Conservation (phyloP, 495 filamentous ascomycete genomes). For the Penicillium manginii region DNA sequence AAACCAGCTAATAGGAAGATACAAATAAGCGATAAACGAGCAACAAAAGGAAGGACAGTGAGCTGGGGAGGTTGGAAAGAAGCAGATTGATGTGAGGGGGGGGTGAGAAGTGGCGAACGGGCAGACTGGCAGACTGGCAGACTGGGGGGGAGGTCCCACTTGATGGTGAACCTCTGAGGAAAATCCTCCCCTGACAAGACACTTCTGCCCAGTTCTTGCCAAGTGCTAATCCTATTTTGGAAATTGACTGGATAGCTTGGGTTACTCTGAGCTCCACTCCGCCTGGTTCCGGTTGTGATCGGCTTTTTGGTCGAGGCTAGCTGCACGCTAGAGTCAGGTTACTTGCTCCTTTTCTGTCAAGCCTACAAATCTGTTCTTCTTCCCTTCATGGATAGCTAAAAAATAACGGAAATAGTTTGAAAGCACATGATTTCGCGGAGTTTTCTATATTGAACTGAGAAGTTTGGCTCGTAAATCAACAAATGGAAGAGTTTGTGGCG, state of each 20-base stretch:
- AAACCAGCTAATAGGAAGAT: constrained; percentile 3
- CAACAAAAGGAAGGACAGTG: constrained; percentile 10
- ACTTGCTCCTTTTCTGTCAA: not conserved
- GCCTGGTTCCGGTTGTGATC: constrained; percentile 17
- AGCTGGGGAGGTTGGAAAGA: constrained; percentile 24
- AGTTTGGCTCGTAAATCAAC: too few species aligned
- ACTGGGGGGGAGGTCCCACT: constrained; percentile 2
- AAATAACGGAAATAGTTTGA: too few species aligned
- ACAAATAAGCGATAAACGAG: constrained; percentile 14
- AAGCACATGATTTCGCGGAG: too few species aligned
- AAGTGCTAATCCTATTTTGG: not conserved
- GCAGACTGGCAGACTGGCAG: not conserved
- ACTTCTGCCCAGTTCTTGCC: not conserved
- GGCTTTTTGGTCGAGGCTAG: constrained; percentile 10
- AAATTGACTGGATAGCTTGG: constrained; percentile 2
- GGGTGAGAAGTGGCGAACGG: constrained; percentile 3
- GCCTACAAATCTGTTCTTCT: not conserved
- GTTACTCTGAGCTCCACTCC: constrained; percentile 4
- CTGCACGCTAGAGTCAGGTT: constrained; percentile 5
- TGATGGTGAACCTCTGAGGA: constrained; percentile 8
- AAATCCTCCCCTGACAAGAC: constrained; percentile 23
- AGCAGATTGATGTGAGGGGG: constrained; percentile 22
- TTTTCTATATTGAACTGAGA: too few species aligned
- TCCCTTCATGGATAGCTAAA: too few species aligned
- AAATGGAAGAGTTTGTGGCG: not conserved